phyloP scores from a whole-genome alignment of 78 protist genomes.

The Pigoraptor vietnamica region DNA sequence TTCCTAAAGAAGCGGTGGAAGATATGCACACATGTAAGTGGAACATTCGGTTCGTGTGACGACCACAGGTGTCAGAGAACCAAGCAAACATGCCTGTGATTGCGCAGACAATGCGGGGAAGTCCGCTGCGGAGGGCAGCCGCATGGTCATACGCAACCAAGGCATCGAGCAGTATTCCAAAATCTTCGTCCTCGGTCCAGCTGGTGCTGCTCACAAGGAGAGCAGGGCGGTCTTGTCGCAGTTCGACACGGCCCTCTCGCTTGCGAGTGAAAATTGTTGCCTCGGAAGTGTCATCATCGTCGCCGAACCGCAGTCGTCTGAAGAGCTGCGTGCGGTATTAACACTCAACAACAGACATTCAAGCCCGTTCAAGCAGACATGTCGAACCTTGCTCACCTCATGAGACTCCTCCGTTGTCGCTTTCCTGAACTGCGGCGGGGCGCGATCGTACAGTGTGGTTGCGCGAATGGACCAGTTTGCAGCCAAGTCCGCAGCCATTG shows the following conservation, averaged over 20 bases:
- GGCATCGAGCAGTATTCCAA: slow-evolving; percentile 56
- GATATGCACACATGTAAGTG: background rate
- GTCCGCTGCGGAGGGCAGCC: background rate
- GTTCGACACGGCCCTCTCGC: background rate
- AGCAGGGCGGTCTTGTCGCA: background rate
- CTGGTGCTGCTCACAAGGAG: slow-evolving; percentile 61
- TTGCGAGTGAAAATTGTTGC: background rate
- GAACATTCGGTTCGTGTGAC: background rate
- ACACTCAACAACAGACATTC: no score
- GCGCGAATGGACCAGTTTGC: background rate
- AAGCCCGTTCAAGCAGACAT: background rate
- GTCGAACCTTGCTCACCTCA: background rate
- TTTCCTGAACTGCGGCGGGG: background rate
- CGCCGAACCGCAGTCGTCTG: no score
- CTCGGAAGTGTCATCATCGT: background rate
- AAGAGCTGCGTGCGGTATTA: no score
- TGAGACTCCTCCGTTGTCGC: background rate
- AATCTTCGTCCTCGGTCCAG: slow-evolving; percentile 90
- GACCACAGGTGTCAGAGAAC: background rate
- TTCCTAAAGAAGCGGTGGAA: background rate
- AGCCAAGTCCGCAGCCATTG: slow-evolving; percentile 13
- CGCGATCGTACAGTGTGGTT: background rate
- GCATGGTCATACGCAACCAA: background rate
- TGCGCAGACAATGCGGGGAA: background rate
- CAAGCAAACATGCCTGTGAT: background rate